Conservation (phyloP, 2,329 filamentous ascomycete species). For the Talaromyces sp. region DNA sequence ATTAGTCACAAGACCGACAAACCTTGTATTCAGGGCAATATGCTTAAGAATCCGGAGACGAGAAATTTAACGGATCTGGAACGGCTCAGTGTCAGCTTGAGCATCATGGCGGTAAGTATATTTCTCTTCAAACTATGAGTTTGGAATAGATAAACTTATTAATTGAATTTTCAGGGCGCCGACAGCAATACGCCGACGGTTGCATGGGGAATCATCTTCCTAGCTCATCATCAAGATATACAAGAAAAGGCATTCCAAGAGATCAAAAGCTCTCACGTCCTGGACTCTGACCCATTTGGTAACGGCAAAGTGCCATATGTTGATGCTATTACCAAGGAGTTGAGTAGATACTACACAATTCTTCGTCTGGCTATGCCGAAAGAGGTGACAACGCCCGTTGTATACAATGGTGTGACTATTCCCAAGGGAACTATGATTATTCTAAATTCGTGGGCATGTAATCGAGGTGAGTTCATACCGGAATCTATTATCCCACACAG, state of each 20-base stretch:
- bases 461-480: constrained; percentile 10
- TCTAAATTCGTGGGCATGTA: constrained; percentile 19
- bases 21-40: constrained; percentile 16
- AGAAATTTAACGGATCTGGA: constrained; percentile 10
- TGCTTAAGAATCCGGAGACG: constrained; percentile 14
- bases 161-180: constrained; percentile 2
- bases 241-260: constrained; percentile 14
- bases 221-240: constrained; percentile 15
- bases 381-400: constrained; percentile 5
- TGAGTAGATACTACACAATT: constrained; percentile 14
- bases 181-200: constrained; percentile 13
- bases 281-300: constrained; percentile 10
- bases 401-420: constrained; percentile 14
- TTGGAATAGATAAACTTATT: too few species aligned
- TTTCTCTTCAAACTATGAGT: too few species aligned
- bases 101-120: constrained; percentile 14
- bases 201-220: constrained; percentile 13
- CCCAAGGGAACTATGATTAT: constrained; percentile 16
- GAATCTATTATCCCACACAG: background rate
- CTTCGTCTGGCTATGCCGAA: constrained; percentile 16
- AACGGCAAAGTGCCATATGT: constrained; percentile 14
- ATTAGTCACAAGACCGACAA: constrained; percentile 9
- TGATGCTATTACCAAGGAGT: constrained; percentile 15
- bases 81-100: constrained; percentile 13
- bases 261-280: constrained; percentile 8